Evolutionary conservation across 306 rosid species (phyloP), one percentile per base, ranked within the genome.

Genomic region (Cotoneaster glaucophyllus): DNA sequence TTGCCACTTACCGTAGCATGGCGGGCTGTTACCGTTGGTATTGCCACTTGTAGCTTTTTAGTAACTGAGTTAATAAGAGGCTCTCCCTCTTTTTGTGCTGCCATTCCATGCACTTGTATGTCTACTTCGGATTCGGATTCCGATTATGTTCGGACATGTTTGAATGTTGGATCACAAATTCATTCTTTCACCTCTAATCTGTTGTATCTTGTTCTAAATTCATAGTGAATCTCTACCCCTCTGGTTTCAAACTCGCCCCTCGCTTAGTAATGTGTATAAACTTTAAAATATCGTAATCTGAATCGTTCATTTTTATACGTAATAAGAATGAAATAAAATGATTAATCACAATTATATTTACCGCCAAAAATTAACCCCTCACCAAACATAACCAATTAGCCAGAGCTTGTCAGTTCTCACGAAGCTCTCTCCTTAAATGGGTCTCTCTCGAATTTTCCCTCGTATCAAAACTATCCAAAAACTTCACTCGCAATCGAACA

Each of bases 81-180:
- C 61, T 86, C 77, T 81, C 75, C 84, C 76, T 78, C 81, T 73
- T 48, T 70, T 48, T 70, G 57, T 75, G 80, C 56, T 70, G 82
- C 82, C 79, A 69, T 80, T 81, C 76, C 80, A 78, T 70, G 66
- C 67, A 81, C 80, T 76, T 90, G 83, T 86, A 84, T 90, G 82
- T 76, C 82, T 53, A 44, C 63, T 4, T 57, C 59, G 24, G 81
- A 48, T 13, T 70, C 74, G 53, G 73, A 69, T 13, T 70, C 74
- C 45, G 73, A 69, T 82, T 78, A 22, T 69, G 28, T 65, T 64
- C 50, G 77, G 26, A 79, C 73, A 39, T 54, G 63, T 63, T 50
- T 81, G 64, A 77, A 78, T 70, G 11, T 71, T 69, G 64, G 69
- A 74, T 80, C 68, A 80, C 69, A 80, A 83, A 65, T 81, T 85